These are phyloP conservation scores for Lyophyllum atratum DNA, from an alignment of 768 basidiomycete species.

Conservation along the genomic window DNA sequence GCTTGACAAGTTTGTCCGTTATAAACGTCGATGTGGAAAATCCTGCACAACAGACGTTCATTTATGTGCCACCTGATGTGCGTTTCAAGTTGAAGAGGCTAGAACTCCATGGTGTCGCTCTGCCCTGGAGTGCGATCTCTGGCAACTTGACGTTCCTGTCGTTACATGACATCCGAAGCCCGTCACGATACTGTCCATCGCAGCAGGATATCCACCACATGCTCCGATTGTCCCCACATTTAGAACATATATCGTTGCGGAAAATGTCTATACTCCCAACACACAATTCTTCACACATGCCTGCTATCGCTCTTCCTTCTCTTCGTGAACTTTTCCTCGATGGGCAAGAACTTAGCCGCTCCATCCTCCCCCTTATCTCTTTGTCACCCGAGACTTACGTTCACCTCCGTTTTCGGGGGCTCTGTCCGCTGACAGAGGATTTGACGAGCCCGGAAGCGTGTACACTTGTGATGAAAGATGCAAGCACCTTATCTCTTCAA, in stretches of 20 bases:
- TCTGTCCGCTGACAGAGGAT: neutral
- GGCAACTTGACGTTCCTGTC: neutral
- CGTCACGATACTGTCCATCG: neutral
- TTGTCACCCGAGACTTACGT: neutral
- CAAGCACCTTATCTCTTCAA: slow-evolving; percentile 2
- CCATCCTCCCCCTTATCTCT: slow-evolving; percentile 1
- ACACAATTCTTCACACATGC: neutral
- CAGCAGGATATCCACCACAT: neutral
- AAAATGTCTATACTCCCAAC: neutral
- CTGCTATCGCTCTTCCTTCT: neutral
- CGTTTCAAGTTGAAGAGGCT: neutral
- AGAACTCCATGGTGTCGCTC: neutral
- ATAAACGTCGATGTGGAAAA: neutral
- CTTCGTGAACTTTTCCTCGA: slow-evolving; percentile 6
- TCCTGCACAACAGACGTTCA: neutral
- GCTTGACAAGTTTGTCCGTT: neutral
- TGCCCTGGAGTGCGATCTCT: neutral
- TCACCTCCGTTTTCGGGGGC: neutral
- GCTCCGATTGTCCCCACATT: neutral
- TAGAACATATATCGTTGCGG: neutral
- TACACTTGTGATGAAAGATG: neutral
- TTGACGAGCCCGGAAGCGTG: neutral
- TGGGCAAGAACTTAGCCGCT: neutral
- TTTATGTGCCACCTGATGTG: neutral
- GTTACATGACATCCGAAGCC: neutral